phyloP scores from a whole-genome alignment of 2,329 filamentous ascomycete genomes.

The Cladosporium cucumerinum region DNA sequence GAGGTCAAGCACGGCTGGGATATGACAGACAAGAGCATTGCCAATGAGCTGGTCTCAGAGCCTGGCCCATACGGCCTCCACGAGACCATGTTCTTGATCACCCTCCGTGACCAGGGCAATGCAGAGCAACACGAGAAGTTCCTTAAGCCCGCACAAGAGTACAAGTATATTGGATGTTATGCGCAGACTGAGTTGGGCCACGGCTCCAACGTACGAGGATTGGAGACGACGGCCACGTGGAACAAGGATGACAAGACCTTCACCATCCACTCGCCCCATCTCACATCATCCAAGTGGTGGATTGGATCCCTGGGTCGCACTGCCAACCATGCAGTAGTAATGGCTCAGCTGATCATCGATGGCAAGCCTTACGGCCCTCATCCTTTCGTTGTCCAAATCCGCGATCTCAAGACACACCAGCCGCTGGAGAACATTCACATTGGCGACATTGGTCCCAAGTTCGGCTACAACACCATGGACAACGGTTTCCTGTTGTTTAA shows the following conservation, averaged over 20 bases:
- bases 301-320: slow-evolving; percentile 73
- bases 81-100: slow-evolving; percentile 67
- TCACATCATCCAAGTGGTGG: slow-evolving; percentile 82
- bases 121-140: slow-evolving; percentile 72
- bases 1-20: slow-evolving; percentile 65
- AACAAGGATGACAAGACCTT: slow-evolving; percentile 71
- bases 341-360: slow-evolving; percentile 69
- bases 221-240: slow-evolving; percentile 73
- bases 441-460: slow-evolving; percentile 75
- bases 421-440: slow-evolving; percentile 68
- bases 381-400: slow-evolving; percentile 73
- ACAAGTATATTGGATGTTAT: slow-evolving; percentile 74
- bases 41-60: slow-evolving; percentile 68
- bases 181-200: slow-evolving; percentile 79
- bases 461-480: slow-evolving; percentile 62
- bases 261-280: slow-evolving; percentile 66
- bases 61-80: slow-evolving; percentile 72
- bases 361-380: slow-evolving; percentile 71
- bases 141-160: slow-evolving; percentile 64
- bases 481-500: slow-evolving; percentile 78
- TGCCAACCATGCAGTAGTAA: slow-evolving; percentile 74
- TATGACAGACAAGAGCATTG: slow-evolving; percentile 59
- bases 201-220: slow-evolving; percentile 70
- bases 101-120: slow-evolving; percentile 67
- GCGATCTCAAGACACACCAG: slow-evolving; percentile 66